These are phyloP conservation scores for Tuber calosporum DNA, from an alignment of 495 filamentous ascomycete genomes.

Conservation along the genomic window DNA sequence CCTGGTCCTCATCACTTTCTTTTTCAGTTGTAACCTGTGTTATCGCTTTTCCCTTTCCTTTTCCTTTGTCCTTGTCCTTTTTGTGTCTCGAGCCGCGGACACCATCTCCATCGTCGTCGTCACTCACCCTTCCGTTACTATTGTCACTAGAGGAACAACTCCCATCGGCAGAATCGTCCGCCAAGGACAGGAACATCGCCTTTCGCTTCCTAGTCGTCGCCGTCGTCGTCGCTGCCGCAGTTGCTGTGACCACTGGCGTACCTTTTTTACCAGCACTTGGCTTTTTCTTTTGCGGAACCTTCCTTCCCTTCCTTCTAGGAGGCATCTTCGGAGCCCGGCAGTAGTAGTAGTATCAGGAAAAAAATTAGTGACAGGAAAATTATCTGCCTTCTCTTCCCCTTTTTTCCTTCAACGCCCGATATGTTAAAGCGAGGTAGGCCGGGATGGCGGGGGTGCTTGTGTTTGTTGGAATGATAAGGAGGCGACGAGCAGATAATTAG, in stretches of 20 bases:
- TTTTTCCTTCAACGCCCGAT: not conserved
- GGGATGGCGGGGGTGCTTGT: not conserved
- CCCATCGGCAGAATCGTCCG: not conserved
- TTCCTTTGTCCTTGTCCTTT: not conserved
- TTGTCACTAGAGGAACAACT: not conserved
- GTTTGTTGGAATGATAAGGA: not conserved
- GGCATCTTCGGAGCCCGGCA: not conserved
- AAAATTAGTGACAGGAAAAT: not conserved
- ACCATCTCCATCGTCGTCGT: not conserved
- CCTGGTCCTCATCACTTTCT: conserved; percentile 12
- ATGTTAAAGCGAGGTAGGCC: not conserved
- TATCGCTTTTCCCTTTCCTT: conserved; percentile 9
- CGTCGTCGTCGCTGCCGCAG: not conserved
- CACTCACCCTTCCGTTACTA: not conserved
- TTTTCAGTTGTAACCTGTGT: not conserved
- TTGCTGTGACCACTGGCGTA: not conserved
- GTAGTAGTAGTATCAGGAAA: not conserved
- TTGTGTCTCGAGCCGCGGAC: not conserved
- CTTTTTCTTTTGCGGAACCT: not conserved
- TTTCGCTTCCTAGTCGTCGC: not conserved
- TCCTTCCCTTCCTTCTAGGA: not conserved
- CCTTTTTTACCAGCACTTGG: not conserved
- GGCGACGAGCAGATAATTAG: not conserved
- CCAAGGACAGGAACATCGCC: not conserved
- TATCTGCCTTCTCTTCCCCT: not conserved